Conservation (phyloP, 2,329 filamentous ascomycete genomes). For the Alternaria sp. region DNA sequence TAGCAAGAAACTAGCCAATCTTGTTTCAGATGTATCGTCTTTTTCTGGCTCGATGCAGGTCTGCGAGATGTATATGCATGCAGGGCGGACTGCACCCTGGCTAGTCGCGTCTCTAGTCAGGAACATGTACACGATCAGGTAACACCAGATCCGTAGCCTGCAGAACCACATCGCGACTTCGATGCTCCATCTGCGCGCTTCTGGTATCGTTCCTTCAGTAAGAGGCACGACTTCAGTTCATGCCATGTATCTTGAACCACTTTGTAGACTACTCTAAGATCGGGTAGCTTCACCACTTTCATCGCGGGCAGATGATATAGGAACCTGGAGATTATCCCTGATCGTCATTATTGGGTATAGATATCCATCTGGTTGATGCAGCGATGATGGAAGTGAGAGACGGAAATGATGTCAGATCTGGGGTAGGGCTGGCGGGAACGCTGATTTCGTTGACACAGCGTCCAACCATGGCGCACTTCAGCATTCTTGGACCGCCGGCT, state of each 20-base stretch:
- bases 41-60: background rate
- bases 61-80: background rate
- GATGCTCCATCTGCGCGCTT: background rate
- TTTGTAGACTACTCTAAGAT: background rate
- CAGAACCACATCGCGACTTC: background rate
- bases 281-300: background rate
- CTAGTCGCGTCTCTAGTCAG: background rate
- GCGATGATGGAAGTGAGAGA: background rate
- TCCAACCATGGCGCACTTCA: conserved; percentile 7
- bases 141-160: background rate
- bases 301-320: background rate
- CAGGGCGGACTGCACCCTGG: background rate
- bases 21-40: background rate
- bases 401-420: background rate
- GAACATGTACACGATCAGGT: background rate
- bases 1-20: background rate
- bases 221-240: background rate
- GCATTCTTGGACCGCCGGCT: conserved; percentile 10
- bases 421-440: background rate
- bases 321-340: background rate
- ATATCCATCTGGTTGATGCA: background rate
- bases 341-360: background rate
- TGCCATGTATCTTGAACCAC: background rate
- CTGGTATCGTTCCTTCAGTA: background rate
- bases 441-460: background rate